phyloP scores from a whole-genome alignment of 805 yeast species.

The Ogataea thermomethanolica region DNA sequence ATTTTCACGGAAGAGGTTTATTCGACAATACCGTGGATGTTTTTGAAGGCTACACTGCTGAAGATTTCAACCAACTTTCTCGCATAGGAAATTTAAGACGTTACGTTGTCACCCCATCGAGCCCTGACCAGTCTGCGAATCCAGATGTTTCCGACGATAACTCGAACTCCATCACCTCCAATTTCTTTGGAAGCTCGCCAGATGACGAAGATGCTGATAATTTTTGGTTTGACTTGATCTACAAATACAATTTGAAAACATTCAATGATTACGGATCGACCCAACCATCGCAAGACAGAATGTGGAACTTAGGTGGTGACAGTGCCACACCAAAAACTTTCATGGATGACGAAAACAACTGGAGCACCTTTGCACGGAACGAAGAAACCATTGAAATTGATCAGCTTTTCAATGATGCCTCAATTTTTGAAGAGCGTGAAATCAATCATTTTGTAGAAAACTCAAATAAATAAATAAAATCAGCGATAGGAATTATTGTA shows the following conservation, averaged over 20 bases:
- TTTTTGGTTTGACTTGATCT: slow-evolving; percentile 27
- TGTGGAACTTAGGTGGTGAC: no score
- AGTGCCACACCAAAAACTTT: background rate
- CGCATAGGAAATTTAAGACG: slow-evolving; percentile 7
- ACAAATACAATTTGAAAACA: slow-evolving; percentile 1
- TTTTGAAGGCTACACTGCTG: slow-evolving; percentile 16
- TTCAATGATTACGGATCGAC: no score
- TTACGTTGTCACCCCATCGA: background rate
- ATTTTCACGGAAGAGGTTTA: background rate
- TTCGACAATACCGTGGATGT: slow-evolving; percentile 11
- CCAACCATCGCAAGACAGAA: no score
- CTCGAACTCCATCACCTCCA: background rate
- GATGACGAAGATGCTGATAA: slow-evolving; percentile 19
- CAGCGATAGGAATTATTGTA: background rate
- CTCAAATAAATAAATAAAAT: background rate
- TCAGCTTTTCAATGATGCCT: background rate
- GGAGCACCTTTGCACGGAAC: background rate
- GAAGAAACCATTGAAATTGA: background rate
- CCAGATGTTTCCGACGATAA: slow-evolving; percentile 1
- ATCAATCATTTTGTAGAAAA: background rate
- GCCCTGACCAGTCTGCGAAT: background rate
- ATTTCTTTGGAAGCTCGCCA: slow-evolving; percentile 8
- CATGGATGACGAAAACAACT: background rate
- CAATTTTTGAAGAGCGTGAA: background rate
- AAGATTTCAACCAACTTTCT: slow-evolving; percentile 15